Evolutionary conservation across 2,329 filamentous ascomycete genomes (phyloP), one percentile per base, ranked within the genome.

Genomic region (Atkinsonella texensis): DNA sequence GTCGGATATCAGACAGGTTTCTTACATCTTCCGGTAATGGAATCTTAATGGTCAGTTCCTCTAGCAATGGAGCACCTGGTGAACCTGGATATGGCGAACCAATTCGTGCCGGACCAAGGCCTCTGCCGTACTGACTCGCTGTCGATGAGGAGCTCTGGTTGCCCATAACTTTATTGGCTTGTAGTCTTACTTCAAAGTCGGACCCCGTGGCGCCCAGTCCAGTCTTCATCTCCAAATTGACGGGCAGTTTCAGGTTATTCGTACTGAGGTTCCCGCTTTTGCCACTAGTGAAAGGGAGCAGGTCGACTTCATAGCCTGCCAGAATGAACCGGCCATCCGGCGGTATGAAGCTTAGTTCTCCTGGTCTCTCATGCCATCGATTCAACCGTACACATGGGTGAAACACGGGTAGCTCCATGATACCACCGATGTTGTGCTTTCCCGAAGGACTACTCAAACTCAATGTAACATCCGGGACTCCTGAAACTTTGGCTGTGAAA

Each of bases 251-350:
- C 13, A 97, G 73, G 58, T 79, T 83, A 53, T 80, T 80, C 50
- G 74, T 72, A 50, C 69, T 77, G 1, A 79, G 68, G 50, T 70
- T 76, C 17, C 77, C 73, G 49, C 74, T 74, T 58, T 79, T 76
- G 18, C 76, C 74, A 57, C 73, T 75, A 15, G 82, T 77, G 48
- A 85, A 79, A 0, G 89, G 89, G 12, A 97, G 74, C 20, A 98
- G 70, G 65, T 98, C 88, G 18, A 95, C 89, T 66, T 96, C 91
- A 63, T 98, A 98, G 20, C 89, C 90, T 33, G 89, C 90, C 17
- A 98, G 75, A 41, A 95, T 86, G 65, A 97, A 98, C 43, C 89
- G 81, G 33, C 93, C 93, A 65, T 98, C 93, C 0, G 93, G 93
- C 2, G 93, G 93, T 12, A 98, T 81, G 62, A 98, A 98, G 63